A percentile compares a stretch with the other conserved stretches of the same genome.
Evolutionary conservation across 257 asterid genomes (phyloP).

Genomic region (Prunella vulgaris): DNA sequence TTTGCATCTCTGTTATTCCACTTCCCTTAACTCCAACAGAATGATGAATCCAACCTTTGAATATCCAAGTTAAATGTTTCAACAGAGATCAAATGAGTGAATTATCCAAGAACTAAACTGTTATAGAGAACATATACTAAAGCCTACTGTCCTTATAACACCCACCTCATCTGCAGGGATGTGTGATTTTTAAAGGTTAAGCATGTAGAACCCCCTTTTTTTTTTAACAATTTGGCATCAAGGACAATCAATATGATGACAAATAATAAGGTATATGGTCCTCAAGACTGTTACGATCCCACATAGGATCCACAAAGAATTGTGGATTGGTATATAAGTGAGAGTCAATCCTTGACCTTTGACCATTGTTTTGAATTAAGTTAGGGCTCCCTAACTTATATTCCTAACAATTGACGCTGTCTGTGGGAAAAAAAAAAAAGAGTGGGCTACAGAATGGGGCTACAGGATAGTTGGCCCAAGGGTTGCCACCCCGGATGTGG

Average conservation of each 20-base stretch:
- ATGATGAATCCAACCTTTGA: background rate
- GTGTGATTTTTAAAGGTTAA: background rate
- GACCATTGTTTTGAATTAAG: too few species aligned
- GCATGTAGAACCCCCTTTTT: background rate
- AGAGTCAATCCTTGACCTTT: too few species aligned
- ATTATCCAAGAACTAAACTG: background rate
- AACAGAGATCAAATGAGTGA: background rate
- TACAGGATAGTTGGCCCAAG: too few species aligned
- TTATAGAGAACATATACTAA: background rate
- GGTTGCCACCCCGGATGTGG: too few species aligned
- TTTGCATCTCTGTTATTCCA: too few species aligned
- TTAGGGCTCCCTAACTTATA: too few species aligned
- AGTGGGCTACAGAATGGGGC: too few species aligned
- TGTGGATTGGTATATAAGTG: too few species aligned
- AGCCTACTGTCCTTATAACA: background rate
- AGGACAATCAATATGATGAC: background rate
- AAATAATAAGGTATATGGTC: background rate
- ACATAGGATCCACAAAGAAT: too few species aligned
- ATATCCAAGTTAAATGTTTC: background rate
- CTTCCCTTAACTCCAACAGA: too few species aligned
- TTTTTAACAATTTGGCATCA: background rate
- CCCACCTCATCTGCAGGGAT: background rate
- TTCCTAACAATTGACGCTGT: too few species aligned
- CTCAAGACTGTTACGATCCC: background rate
- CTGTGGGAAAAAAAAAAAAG: too few species aligned